Percentiles rank a stretch among this genome's conserved stretches.
Conservation (phyloP, 257 asterid genomes). For the Rhazya stricta region DNA sequence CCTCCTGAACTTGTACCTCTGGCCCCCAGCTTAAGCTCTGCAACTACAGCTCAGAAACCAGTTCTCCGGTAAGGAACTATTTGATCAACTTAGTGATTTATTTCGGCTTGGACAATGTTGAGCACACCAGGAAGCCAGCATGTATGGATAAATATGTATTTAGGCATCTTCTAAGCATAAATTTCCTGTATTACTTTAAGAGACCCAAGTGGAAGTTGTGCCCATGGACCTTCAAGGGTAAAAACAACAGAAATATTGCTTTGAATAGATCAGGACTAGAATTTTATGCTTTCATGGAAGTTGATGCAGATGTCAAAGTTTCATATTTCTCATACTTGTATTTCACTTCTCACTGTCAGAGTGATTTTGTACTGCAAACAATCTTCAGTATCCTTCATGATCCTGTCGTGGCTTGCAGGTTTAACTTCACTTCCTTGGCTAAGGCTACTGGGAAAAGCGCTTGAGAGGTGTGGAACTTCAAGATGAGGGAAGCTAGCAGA, state of each 20-base stretch:
- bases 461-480: neutral
- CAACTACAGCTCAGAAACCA: conserved; percentile 18
- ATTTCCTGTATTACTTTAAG: neutral
- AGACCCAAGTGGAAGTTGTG: neutral
- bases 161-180: neutral
- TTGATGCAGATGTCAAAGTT: neutral
- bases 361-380: neutral
- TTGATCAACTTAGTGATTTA: neutral
- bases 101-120: neutral
- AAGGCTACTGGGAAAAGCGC: conserved; percentile 25
- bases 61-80: conserved; percentile 20
- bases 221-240: neutral
- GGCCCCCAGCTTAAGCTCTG: conserved; percentile 13
- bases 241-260: no score
- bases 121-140: neutral
- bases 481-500: neutral
- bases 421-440: conserved; percentile 24
- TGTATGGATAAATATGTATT: neutral
- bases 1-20: conserved; percentile 25
- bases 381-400: neutral
- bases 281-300: neutral
- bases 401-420: conserved; percentile 9
- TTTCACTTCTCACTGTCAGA: neutral
- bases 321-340: neutral
- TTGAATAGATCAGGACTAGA: neutral